Conservation (phyloP, 73 alveolate genomes). For the Paramecium caudatum region DNA sequence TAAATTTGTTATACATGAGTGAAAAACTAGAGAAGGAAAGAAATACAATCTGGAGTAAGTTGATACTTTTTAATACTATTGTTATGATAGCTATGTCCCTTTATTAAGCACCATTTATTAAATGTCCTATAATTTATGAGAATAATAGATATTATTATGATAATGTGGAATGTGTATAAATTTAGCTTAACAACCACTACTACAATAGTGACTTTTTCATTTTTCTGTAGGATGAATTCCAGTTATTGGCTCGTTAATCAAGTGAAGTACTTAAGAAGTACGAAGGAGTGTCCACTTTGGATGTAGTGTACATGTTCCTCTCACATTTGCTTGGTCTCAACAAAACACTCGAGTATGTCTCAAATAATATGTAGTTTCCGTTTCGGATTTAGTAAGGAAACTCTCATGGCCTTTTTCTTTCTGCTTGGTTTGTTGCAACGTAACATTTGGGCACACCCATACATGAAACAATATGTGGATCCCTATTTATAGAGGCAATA, state of each 20-base stretch:
- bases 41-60: slow-evolving; percentile 68
- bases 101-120: slow-evolving; percentile 69
- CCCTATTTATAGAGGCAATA: slow-evolving; percentile 65
- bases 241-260: slow-evolving; percentile 1
- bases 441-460: slow-evolving; percentile 76
- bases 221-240: slow-evolving; percentile 39
- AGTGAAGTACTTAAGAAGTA: not conserved
- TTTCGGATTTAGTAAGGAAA: slow-evolving; percentile 67
- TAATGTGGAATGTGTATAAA: slow-evolving; percentile 45
- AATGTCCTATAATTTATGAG: slow-evolving; percentile 74
- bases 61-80: slow-evolving; percentile 63
- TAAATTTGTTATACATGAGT: slow-evolving; percentile 67
- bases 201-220: slow-evolving; percentile 60
- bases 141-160: slow-evolving; percentile 68
- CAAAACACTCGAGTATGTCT: slow-evolving; percentile 59
- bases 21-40: slow-evolving; percentile 69
- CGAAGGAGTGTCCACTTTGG: slow-evolving; percentile 44
- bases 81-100: slow-evolving; percentile 70
- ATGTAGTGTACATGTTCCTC: slow-evolving; percentile 67
- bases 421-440: slow-evolving; percentile 67
- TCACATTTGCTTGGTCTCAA: slow-evolving; percentile 68
- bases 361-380: not conserved
- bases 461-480: slow-evolving; percentile 60
- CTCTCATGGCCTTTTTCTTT: slow-evolving; percentile 71
- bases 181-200: slow-evolving; percentile 41